Evolutionary conservation across 2,329 filamentous ascomycete genomes (phyloP).

Genomic region (Curvularia hawaiiensis): DNA sequence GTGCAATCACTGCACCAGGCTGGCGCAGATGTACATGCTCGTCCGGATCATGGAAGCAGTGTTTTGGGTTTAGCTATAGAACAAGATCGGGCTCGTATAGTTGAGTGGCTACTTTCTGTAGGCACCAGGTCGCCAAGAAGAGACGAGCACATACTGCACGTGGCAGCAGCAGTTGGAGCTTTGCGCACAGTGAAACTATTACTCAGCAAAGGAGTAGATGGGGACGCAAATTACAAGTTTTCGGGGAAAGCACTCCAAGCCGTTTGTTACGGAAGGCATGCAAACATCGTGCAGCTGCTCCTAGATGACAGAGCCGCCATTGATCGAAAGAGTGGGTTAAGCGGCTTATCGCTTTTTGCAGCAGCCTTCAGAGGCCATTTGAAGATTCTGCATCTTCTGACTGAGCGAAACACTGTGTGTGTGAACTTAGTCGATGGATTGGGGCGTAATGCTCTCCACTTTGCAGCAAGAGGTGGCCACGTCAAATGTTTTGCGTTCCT

Average conservation of each 20-base stretch:
- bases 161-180: too few relatives aligned
- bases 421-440: not conserved
- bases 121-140: not conserved
- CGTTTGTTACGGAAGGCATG: not conserved
- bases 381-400: not conserved
- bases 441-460: not conserved
- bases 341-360: not conserved
- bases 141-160: not conserved
- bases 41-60: fast-evolving
- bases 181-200: not conserved
- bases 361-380: not conserved
- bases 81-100: not conserved
- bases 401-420: not conserved
- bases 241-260: not conserved
- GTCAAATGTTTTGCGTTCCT: not conserved
- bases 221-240: not conserved
- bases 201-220: not conserved
- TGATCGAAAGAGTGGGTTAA: not conserved
- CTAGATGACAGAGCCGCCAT: not conserved
- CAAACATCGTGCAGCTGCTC: not conserved
- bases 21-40: not conserved
- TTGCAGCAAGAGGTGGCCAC: not conserved
- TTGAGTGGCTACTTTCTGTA: not conserved
- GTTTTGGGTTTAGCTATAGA: not conserved
- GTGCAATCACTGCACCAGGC: not conserved